Evolutionary conservation across 768 basidiomycete species (phyloP).

Genomic region (Pleurotus salmoneostramineus): DNA sequence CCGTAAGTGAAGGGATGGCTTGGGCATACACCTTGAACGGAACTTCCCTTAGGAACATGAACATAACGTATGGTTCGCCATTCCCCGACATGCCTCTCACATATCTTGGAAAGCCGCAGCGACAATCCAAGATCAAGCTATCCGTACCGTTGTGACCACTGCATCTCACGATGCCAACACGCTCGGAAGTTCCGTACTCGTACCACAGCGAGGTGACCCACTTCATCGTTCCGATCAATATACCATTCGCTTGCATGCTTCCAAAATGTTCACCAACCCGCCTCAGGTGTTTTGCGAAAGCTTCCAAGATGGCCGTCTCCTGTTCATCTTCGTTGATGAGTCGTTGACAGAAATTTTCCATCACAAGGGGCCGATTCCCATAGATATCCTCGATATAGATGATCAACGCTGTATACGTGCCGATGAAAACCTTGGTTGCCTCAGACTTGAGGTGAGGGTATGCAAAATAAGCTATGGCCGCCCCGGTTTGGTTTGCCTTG

Average conservation of each 20-base stretch:
- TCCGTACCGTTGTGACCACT: background rate
- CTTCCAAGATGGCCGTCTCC: background rate
- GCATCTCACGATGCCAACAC: background rate
- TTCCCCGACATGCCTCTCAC: background rate
- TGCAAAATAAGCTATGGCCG: background rate
- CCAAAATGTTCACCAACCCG: background rate
- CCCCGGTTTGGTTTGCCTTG: background rate
- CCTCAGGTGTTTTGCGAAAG: background rate
- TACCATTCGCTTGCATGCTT: background rate
- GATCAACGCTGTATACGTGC: background rate
- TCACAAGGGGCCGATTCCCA: background rate
- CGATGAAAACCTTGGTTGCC: background rate
- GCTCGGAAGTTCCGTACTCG: background rate
- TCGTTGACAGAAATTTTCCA: background rate
- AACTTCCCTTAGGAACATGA: background rate
- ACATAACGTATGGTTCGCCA: background rate
- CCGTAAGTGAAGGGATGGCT: background rate
- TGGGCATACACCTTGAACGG: background rate
- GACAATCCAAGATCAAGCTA: background rate
- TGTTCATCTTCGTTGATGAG: background rate
- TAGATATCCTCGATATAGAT: conserved; percentile 9
- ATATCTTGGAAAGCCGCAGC: background rate
- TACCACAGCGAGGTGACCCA: background rate
- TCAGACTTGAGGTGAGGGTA: background rate
- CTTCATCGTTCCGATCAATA: background rate